Conservation (phyloP, 2,329 filamentous ascomycete species). For the Myriosclerotinia duriaeana region DNA sequence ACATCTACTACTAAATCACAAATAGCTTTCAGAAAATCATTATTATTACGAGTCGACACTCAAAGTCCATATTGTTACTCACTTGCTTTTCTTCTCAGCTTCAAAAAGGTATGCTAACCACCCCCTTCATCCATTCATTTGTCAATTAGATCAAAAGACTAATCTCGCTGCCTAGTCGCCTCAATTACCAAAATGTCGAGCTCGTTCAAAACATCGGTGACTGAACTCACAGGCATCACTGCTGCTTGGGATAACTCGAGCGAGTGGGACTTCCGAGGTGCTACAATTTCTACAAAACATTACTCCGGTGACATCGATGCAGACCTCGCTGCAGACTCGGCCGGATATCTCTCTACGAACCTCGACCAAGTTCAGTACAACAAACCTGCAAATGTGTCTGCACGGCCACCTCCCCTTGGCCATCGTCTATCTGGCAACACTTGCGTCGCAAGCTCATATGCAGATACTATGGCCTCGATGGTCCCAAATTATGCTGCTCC, state of each 20-base stretch:
- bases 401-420: neutral
- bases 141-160: neutral
- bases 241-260: neutral
- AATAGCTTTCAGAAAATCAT: neutral
- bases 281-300: neutral
- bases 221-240: conserved; percentile 3
- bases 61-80: neutral
- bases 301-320: neutral
- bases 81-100: neutral
- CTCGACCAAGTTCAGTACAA: neutral
- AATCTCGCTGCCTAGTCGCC: neutral
- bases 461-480: neutral
- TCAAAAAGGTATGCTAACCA: conserved; percentile 3
- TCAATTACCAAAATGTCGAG: neutral
- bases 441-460: neutral
- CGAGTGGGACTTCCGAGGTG: conserved; percentile 14
- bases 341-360: neutral
- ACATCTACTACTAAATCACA: neutral
- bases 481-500: neutral
- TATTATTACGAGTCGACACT: neutral
- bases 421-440: neutral
- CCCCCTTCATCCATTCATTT: conserved; percentile 4
- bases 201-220: neutral
- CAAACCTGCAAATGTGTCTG: neutral
- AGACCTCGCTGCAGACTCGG: neutral